These are phyloP conservation scores for Mangifera indica DNA, from an alignment of 345 rosid genomes.

Conservation along the genomic window DNA sequence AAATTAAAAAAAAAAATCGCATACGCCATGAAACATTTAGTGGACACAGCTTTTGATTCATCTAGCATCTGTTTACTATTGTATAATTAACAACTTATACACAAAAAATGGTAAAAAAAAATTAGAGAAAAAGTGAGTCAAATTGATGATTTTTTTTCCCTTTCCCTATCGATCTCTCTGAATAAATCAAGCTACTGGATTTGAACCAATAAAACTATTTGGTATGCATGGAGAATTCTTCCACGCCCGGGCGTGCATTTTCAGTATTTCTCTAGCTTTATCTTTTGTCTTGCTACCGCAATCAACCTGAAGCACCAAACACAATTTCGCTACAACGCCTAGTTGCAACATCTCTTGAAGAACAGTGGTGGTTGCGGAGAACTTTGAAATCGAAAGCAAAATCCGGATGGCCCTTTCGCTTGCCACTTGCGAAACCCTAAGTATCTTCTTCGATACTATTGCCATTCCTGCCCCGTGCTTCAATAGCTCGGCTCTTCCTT, in stretches of 20 bases:
- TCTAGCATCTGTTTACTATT: neutral
- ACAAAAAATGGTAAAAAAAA: neutral
- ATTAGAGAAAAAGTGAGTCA: neutral
- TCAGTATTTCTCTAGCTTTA: conserved; percentile 61
- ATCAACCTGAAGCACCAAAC: conserved; percentile 59
- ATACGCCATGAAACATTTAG: neutral
- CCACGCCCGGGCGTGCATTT: conserved; percentile 67
- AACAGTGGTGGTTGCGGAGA: conserved; percentile 47
- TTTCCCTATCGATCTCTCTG: too few species aligned
- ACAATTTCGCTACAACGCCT: conserved; percentile 68
- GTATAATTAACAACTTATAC: conserved; percentile 3
- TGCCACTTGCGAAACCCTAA: conserved; percentile 60
- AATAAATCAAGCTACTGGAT: conserved; percentile 31
- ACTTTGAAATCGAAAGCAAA: conserved; percentile 54
- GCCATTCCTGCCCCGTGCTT: conserved; percentile 68
- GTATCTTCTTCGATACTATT: conserved; percentile 72
- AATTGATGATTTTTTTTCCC: neutral
- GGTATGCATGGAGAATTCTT: conserved; percentile 61
- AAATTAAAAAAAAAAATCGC: neutral
- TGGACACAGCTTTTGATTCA: neutral
- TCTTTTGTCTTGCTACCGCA: conserved; percentile 47
- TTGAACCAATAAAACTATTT: conserved; percentile 32
- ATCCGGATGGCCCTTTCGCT: conserved; percentile 67
- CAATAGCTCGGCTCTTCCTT: conserved; percentile 72
- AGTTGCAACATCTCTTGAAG: conserved; percentile 69